These are phyloP conservation scores for Tetrahymena elliotti DNA, from an alignment of 73 alveolate species.

Conservation along the genomic window DNA sequence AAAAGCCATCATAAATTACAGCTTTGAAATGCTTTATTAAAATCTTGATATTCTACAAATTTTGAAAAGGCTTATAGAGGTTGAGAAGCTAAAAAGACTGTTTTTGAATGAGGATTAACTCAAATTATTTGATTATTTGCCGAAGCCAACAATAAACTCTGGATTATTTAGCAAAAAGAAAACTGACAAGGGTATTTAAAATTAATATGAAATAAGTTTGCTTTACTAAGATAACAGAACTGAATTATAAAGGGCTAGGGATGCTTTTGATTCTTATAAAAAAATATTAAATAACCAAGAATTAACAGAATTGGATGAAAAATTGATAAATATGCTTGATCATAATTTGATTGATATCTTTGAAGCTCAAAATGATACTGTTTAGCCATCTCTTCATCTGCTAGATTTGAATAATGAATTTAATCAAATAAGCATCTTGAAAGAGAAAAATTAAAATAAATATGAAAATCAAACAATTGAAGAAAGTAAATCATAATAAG, in stretches of 20 bases:
- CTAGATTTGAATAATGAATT: not conserved
- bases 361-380: not conserved
- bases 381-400: not conserved
- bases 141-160: constrained; percentile 6
- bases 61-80: constrained; percentile 16
- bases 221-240: not conserved
- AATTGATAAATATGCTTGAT: not conserved
- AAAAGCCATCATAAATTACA: constrained; percentile 1
- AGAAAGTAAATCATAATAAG: not conserved
- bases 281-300: not conserved
- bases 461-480: not conserved
- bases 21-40: not conserved
- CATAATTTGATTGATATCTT: not conserved
- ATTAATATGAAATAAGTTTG: not conserved
- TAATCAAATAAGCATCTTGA: too few relatives aligned
- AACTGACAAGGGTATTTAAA: not conserved
- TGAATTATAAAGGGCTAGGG: not conserved
- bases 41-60: constrained; percentile 21
- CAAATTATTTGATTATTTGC: constrained; percentile 34
- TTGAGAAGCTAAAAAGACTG: constrained; percentile 29
- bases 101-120: constrained; percentile 6
- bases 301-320: not conserved
- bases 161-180: not conserved
- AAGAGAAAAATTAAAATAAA: too few relatives aligned
- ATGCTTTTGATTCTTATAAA: not conserved